Base-by-base conservation (phyloP, 2,329 filamentous ascomycete genomes). In the Scedosporium dehoogii region DNA sequence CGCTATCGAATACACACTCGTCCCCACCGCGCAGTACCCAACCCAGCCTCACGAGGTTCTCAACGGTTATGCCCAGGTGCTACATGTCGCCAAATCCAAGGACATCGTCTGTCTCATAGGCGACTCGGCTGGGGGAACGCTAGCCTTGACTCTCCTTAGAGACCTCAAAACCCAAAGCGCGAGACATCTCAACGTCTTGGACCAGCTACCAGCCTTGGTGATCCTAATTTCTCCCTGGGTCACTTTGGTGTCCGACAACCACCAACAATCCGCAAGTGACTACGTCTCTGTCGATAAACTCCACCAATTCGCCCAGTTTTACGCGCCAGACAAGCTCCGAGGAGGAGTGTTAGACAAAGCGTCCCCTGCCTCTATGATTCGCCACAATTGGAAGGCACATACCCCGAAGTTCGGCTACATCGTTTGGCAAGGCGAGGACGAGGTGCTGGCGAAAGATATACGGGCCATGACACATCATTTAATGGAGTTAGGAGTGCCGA, bases 161-260 rank as follows among this genome's bases (percentile, higher is more conserved):
- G 60, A 64, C 33, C 53, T 66, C 38, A 12, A 44, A n/a, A 57
- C 33, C 21, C 14, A 62, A 38, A 21, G 33, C 2, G 60, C 60
- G 10, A 18, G 21, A 14, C 51, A 12, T 7, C 16, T 27, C 4
- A 2, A 48, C 21, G 12, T 29, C 12, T 23, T 46, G 3, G 51
- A 59, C 57, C 56, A 64, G 62, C 70, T 72, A 58, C 74, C 74
- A 57, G 72, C 72, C 64, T 76, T 92, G 69, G 89, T 87, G 1
- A 79, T 87, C 23, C 78, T 94, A 64, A 90, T 96, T 64, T 92
- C 89, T 9, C 91, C 91, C 0, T 96, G 91, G 91, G 80, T 87
- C 12, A 88, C 86, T 1, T 82, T 96, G 48, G 78, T 90, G 46
- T 91, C 88, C 0, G 74, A 78, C 6, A 81, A 83, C 60, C 87